These are phyloP conservation scores for Corymbia citriodora DNA, from an alignment of 441 rosid genomes.

Conservation along the genomic window DNA sequence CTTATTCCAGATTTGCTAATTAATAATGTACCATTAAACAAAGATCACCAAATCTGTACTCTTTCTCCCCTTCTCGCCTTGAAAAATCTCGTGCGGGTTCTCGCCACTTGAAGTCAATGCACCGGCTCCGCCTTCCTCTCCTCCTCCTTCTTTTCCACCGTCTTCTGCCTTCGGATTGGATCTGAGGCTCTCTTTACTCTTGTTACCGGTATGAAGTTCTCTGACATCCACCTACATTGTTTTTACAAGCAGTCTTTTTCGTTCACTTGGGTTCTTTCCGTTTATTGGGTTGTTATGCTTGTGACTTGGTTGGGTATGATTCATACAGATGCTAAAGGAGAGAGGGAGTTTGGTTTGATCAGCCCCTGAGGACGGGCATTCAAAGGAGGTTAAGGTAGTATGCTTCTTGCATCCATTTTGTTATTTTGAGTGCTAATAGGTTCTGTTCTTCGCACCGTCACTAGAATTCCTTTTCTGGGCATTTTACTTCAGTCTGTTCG, in stretches of 20 bases:
- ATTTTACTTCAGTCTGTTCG: background rate
- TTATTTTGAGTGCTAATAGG: background rate
- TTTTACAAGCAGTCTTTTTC: constrained; percentile 1
- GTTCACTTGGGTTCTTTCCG: background rate
- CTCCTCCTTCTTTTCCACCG: background rate
- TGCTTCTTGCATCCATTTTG: background rate
- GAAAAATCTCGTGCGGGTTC: background rate
- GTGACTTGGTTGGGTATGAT: background rate
- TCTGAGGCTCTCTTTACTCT: constrained; percentile 16
- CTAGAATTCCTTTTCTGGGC: background rate
- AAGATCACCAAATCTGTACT: background rate
- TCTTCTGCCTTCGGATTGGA: constrained; percentile 18
- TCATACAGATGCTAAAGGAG: background rate
- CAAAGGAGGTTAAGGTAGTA: constrained; percentile 13
- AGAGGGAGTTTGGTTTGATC: constrained; percentile 10
- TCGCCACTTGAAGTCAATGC: constrained; percentile 30
- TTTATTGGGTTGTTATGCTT: constrained; percentile 1
- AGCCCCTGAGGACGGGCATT: constrained; percentile 6
- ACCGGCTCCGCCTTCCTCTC: constrained; percentile 9
- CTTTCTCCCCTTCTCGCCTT: background rate
- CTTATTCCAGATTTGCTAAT: background rate
- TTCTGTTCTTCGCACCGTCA: background rate
- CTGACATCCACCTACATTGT: constrained; percentile 15
- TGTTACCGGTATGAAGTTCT: constrained; percentile 18
- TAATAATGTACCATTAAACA: background rate